These are phyloP conservation scores for Azolla pinnata DNA, from an alignment of 75 land plant species.

Conservation along the genomic window DNA sequence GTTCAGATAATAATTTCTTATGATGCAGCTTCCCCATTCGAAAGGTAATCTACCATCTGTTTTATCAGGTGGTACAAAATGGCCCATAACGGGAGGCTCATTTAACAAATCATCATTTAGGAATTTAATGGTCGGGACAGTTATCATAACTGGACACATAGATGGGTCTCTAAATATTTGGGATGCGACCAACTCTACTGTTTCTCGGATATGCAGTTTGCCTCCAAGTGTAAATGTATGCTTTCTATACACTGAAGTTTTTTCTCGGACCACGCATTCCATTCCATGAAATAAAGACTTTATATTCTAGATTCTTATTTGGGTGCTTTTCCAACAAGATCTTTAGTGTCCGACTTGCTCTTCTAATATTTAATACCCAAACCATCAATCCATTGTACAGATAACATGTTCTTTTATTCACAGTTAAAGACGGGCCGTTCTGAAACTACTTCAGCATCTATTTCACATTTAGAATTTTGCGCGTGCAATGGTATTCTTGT, in stretches of 20 bases:
- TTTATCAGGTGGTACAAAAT: slow-evolving; percentile 39
- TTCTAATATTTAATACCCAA: too few relatives aligned
- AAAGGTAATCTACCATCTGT: slow-evolving; percentile 18
- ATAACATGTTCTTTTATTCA: too few relatives aligned
- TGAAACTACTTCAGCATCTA: slow-evolving; percentile 21
- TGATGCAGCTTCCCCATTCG: slow-evolving; percentile 24
- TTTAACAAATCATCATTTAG: slow-evolving; percentile 18
- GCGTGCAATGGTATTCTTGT: slow-evolving; percentile 33
- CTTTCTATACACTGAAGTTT: too few relatives aligned
- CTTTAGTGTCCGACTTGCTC: too few relatives aligned
- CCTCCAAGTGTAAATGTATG: background rate
- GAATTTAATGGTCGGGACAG: slow-evolving; percentile 15
- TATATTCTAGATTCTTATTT: too few relatives aligned
- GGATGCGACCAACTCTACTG: slow-evolving; percentile 64
- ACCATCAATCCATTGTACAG: too few relatives aligned
- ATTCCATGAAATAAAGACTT: too few relatives aligned
- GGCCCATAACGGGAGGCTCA: slow-evolving; percentile 89
- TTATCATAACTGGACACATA: slow-evolving; percentile 68
- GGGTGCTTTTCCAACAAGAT: too few relatives aligned
- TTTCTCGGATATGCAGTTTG: slow-evolving; percentile 38
- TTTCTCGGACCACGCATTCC: too few relatives aligned
- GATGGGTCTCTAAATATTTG: slow-evolving; percentile 76
- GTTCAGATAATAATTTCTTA: background rate
- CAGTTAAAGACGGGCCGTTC: too few relatives aligned
- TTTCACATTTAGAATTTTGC: slow-evolving; percentile 68